Conservation (phyloP, 495 filamentous ascomycete species). For the Penicillium soppii region DNA sequence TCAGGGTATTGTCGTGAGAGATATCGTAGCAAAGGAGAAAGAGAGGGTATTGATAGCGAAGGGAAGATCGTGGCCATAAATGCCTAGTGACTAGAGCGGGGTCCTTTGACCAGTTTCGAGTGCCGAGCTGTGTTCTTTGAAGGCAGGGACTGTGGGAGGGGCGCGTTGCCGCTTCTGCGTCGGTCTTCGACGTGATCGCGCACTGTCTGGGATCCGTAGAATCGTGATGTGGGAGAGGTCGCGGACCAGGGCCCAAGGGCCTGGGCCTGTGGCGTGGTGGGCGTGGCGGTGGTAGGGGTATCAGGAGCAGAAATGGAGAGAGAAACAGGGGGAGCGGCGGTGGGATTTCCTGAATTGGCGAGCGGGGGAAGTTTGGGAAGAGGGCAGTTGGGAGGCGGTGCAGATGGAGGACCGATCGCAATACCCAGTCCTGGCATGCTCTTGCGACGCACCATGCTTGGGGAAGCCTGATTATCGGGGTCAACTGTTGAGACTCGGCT, state of each 20-base stretch:
- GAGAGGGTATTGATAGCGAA: neutral
- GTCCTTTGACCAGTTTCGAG: constrained; percentile 16
- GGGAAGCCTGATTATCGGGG: constrained; percentile 2
- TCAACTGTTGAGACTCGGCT: constrained; percentile 5
- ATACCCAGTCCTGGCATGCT: constrained; percentile 61
- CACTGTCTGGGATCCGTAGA: constrained; percentile 19
- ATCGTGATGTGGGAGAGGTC: constrained; percentile 9
- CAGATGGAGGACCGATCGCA: constrained; percentile 56
- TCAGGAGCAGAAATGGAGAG: neutral
- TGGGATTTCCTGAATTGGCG: neutral
- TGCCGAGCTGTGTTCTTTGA: constrained; percentile 4
- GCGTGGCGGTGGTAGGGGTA: neutral
- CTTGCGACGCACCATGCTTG: constrained; percentile 38
- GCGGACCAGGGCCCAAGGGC: neutral
- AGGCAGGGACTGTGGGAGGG: neutral
- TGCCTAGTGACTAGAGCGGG: neutral
- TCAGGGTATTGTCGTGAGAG: constrained; percentile 1
- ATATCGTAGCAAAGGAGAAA: neutral
- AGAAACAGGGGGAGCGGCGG: constrained; percentile 7
- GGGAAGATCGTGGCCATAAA: neutral
- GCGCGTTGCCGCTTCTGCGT: constrained; percentile 8
- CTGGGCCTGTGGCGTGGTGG: neutral
- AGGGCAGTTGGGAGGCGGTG: constrained; percentile 62
- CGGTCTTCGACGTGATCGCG: constrained; percentile 16
- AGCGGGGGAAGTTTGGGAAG: constrained; percentile 58